Conservation (phyloP, 768 basidiomycete species). For the Boletus edulis region DNA sequence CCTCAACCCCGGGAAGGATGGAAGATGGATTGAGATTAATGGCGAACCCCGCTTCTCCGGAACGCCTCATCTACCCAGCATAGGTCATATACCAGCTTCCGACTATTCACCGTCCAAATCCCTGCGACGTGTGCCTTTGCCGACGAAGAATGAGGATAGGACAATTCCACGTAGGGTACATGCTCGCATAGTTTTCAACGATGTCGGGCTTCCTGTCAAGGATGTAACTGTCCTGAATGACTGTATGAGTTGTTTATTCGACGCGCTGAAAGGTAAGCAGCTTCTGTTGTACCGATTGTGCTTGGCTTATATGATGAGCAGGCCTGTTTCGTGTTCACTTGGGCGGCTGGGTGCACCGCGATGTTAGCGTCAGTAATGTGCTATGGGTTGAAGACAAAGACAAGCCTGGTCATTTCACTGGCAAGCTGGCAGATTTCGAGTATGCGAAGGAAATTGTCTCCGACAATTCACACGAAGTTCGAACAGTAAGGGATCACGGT, state of each 20-base stretch:
- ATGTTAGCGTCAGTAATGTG: not conserved
- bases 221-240: not conserved
- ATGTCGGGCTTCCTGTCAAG: not conserved
- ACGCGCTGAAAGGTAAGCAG: not conserved
- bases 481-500: conserved; percentile 3
- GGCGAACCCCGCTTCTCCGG: not conserved
- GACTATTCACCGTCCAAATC: not conserved
- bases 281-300: not conserved
- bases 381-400: not conserved
- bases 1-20: not conserved
- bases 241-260: not conserved
- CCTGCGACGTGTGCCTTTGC: not conserved
- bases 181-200: not conserved
- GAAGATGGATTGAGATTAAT: not conserved
- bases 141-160: no score
- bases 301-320: not conserved
- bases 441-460: conserved; percentile 4
- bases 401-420: not conserved
- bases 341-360: not conserved
- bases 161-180: not conserved
- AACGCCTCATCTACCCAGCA: not conserved
- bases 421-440: conserved; percentile 15
- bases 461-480: not conserved
- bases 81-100: not conserved
- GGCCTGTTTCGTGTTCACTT: not conserved